phyloP scores from a whole-genome alignment of 139 green algal species.

The Coccomyxa sp. region DNA sequence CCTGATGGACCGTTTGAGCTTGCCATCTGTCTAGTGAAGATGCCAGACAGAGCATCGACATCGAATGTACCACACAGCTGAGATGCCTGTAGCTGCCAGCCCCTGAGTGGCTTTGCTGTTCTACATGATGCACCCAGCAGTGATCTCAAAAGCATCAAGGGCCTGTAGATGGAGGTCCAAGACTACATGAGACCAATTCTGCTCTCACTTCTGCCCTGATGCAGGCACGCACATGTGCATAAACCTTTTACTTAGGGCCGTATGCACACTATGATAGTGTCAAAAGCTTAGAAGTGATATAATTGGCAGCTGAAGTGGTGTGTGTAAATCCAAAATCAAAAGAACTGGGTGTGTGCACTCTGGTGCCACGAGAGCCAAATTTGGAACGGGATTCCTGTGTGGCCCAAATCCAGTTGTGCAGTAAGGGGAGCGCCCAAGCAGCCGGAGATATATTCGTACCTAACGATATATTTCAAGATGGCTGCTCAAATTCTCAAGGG shows the following conservation, averaged over 20 bases:
- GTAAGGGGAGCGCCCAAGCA: background rate
- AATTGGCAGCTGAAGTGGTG: too few relatives aligned
- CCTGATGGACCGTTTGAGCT: too few relatives aligned
- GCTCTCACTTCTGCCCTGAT: too few relatives aligned
- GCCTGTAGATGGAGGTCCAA: too few relatives aligned
- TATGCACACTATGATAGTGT: too few relatives aligned
- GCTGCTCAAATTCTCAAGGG: background rate
- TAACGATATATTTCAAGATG: background rate
- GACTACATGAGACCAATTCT: too few relatives aligned
- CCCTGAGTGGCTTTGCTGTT: background rate
- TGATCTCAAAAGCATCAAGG: background rate
- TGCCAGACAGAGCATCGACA: background rate
- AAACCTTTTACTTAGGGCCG: too few relatives aligned
- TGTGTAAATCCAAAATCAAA: background rate
- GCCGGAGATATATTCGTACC: background rate
- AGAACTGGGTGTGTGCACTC: background rate
- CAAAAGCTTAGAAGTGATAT: too few relatives aligned
- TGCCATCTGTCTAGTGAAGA: background rate
- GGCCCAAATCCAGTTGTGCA: background rate
- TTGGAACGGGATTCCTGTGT: background rate
- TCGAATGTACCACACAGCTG: background rate
- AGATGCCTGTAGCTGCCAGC: background rate
- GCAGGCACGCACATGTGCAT: too few relatives aligned
- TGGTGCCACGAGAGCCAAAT: background rate
- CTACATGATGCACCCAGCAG: background rate